Base-by-base conservation (phyloP, 768 basidiomycete genomes). In the Kwoniella shandongensis region DNA sequence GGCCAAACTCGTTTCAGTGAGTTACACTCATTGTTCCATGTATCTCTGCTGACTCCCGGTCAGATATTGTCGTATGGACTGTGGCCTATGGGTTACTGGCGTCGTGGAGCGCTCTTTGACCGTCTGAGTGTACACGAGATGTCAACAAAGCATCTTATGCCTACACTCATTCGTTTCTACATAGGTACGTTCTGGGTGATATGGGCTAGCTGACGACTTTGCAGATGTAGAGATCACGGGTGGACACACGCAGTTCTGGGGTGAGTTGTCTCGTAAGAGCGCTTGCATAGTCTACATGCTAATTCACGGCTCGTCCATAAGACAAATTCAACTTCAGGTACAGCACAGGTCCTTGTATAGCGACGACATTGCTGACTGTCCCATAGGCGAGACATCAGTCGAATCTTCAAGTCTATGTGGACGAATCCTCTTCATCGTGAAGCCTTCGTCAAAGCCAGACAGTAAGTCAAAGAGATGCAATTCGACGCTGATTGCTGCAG, bases 211-310 rank as follows among this genome's bases (percentile, higher is more conserved):
- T 65, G 32, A 62, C 23, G 42, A 35, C 23, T 5, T 20, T 13
- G 18, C 73, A 94, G 94, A 98, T 83, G 92, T 97, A 42, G 96
- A 99, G 76, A 87, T 88, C 67, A 99, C 96, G 0, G 96, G 96
- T 27, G 90, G 92, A 20, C 94, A 92, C 72, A 94, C 92, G 0
- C 94, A 98, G 72, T 98, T 99, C 79, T 98, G 96, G 78, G 94
- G 96, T 76, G 93, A 96, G 85, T 94, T 17, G n/a, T n/a, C n/a
- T n/a, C n/a, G n/a, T n/a, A n/a, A n/a, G n/a, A n/a, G n/a, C n/a
- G n/a, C n/a, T n/a, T n/a, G n/a, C n/a, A n/a, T n/a, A n/a, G n/a
- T n/a, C n/a, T 11, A 30, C 17, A n/a, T 51, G 40, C 32, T 32
- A 13, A 23, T 22, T 41, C 13, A 15, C 25, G 7, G 44, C 39